A percentile compares a stretch with the other conserved stretches of the same genome.
Evolutionary conservation across 192 early-diverging fungal genomes (phyloP).

Genomic region (Entrophospora sp.): DNA sequence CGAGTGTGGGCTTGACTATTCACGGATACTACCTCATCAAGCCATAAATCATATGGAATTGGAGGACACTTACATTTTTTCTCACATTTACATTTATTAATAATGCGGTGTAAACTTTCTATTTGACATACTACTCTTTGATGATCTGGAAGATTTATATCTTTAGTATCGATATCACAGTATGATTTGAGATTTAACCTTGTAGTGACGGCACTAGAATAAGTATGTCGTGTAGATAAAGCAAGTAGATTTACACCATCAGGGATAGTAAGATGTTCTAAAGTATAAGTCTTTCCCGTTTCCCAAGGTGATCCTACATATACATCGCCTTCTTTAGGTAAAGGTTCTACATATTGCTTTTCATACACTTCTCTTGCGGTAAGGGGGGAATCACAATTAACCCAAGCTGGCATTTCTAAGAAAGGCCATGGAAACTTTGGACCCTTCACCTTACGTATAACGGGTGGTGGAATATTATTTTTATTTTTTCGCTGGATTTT

Average conservation of each 20-base stretch:
- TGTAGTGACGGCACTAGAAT: conserved; percentile 9
- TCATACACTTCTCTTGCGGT: too few relatives aligned
- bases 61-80: conserved; percentile 13
- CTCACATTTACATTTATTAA: conserved; percentile 13
- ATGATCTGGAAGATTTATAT: conserved; percentile 13
- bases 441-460: neutral
- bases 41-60: neutral
- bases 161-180: conserved; percentile 13
- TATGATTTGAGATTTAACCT: conserved; percentile 12
- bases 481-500: conserved; percentile 17
- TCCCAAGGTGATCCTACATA: too few relatives aligned
- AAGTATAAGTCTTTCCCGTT: too few relatives aligned
- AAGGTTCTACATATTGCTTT: too few relatives aligned
- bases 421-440: neutral
- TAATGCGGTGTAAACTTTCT: too few relatives aligned
- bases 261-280: conserved; percentile 3
- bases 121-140: conserved; percentile 11
- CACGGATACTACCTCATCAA: conserved; percentile 1
- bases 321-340: too few relatives aligned
- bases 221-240: too few relatives aligned
- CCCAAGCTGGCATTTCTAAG: conserved; percentile 8
- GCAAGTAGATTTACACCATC: neutral
- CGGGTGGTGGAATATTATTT: neutral
- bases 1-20: neutral
- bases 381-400: too few relatives aligned